Base-by-base conservation (phyloP, 805 yeast species). In the Metschnikowia cubensis region DNA sequence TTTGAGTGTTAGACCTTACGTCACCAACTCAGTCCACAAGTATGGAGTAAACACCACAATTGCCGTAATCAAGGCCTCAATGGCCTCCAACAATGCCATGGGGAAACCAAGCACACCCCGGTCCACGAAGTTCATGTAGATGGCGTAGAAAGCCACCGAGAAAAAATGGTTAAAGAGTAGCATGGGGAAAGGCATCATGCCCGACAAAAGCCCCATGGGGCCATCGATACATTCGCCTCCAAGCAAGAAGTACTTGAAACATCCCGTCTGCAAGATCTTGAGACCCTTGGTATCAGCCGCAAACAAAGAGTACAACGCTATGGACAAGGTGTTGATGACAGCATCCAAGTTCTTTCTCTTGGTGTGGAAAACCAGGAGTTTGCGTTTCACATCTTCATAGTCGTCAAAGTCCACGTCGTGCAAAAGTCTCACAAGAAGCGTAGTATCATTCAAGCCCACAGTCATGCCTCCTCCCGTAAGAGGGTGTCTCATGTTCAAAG, bases 381-480 rank as follows among this genome's bases (percentile, higher is more conserved):
- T 82, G 48, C 76, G 78, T 20, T 78, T 62, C 18, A 94, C 81
- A 4, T 70, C 59, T 14, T 69, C 79, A 57, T 84, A 76, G 63
- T 90, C 85, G 22, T 63, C 63, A 44, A 94, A 75, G 47, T 79
- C 81, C 5, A 75, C 76, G 11, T 82, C 79, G 1, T 71, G 61
- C 47, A 94, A 73, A 36, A 87, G 68, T 57, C 79, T 77, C 17
- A 87, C 82, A 42, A 90, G 74, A 33, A 87, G 64, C 0, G 79
- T 85, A 3, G 89, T 87, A 67, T 94, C 99, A 63, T 84, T 87
- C 52, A 94, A 73, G 2, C 97, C 97, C 39, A 94, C 99, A 22
- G 98, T 90, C 99, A 94, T 94, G 53, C 99, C 99, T 56, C 99
- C 99, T 47, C 99, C 99, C 1, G 98, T 94, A 53, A 94, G 79